Evolutionary conservation across 2,329 filamentous ascomycete species (phyloP).

Genomic region (Aspergillus sp.): DNA sequence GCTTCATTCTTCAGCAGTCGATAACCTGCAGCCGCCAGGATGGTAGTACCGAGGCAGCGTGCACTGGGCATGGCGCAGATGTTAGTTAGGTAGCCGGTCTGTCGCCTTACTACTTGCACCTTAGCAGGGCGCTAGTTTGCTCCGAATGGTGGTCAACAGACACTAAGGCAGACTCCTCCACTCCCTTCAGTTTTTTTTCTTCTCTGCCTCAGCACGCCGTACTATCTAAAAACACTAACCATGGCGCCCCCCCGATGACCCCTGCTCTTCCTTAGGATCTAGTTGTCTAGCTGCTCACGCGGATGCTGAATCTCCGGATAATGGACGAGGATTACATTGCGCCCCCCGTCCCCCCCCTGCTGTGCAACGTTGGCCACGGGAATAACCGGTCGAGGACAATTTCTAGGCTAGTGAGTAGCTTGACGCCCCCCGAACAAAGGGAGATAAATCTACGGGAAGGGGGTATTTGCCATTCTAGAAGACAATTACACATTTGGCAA

Average conservation of each 20-base stretch:
- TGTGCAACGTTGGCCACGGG: slow-evolving; percentile 5
- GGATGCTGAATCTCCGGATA: background rate
- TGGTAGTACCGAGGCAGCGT: background rate
- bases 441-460: background rate
- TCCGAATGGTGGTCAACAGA: background rate
- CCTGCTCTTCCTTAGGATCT: background rate
- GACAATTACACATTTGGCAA: background rate
- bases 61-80: background rate
- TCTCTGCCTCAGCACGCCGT: background rate
- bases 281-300: background rate
- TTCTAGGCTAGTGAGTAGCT: background rate
- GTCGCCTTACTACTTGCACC: background rate
- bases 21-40: background rate
- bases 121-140: background rate
- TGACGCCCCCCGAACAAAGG: slow-evolving; percentile 1
- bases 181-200: too few species aligned
- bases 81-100: background rate
- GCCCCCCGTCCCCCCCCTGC: background rate
- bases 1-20: slow-evolving; percentile 6
- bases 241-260: background rate
- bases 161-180: background rate
- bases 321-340: background rate
- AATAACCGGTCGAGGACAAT: slow-evolving; percentile 2
- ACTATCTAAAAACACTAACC: too few species aligned
- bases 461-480: background rate